Evolutionary conservation across 1,139 yeast species (phyloP), one percentile per base, ranked within the genome.

Genomic region (Nakaseomyces sp.): DNA sequence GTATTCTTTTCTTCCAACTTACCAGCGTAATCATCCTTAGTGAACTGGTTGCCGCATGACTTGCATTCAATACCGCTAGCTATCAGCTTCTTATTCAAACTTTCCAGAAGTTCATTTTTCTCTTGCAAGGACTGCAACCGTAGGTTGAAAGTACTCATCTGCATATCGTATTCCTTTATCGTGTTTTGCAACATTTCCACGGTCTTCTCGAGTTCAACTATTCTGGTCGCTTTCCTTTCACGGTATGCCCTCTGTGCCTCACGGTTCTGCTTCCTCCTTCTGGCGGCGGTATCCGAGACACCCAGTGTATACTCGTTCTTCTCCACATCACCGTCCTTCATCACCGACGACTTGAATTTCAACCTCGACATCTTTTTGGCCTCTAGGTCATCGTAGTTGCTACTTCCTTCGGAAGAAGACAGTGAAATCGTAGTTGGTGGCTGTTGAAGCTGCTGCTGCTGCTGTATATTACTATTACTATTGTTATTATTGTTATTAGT

Each of bases 201-300:
- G 66, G 65, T 70, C 8, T 65, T 72, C 55, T 79, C 84, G 40
- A 79, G 64, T 51, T 76, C 82, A 20, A 70, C 66, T 4, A 79
- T 77, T 39, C 61, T 56, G 16, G 61, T 61, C 4, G 67, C 66
- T 33, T 64, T 57, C 42, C 70, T 56, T 42, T 65, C 68, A 41
- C 70, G 52, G 37, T 88, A 89, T 0, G 96, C 96, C 45, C 97
- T 66, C 66, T 88, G 97, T 2, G 97, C 97, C 20, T 95, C 96
- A 47, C 97, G 71, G 61, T 89, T 89, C 65, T 89, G 96, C 0
- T 95, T 95, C 64, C 88, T 87, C 46, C 96, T 69, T 58, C 85
- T 84, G 29, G 81, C 74, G 1, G 83, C 82, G 1, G 85, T 84
- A 0, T 83, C 77, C 9, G 28, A n/a, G 18, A 22, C 28, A 13